Percentiles rank a stretch among this genome's conserved stretches.
Conservation (phyloP, 441 rosid genomes). For the Adansonia rubrostipa region DNA sequence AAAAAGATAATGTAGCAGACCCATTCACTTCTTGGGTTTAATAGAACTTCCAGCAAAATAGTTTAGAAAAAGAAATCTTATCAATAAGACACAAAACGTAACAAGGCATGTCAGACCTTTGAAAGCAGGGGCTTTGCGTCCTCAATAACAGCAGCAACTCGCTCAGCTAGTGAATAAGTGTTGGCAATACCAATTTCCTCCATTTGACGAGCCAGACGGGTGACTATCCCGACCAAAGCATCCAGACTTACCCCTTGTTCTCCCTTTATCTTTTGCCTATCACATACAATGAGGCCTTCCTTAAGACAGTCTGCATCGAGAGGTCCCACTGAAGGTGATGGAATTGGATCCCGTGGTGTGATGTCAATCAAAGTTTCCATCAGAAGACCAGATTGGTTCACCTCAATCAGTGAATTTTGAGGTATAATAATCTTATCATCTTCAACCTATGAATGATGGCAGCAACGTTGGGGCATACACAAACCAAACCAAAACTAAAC, state of each 20-base stretch:
- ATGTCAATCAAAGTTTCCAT: slow-evolving; percentile 96
- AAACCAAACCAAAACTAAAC: slow-evolving; percentile 20
- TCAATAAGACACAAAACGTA: slow-evolving; percentile 16
- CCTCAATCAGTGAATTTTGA: slow-evolving; percentile 80
- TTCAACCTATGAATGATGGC: slow-evolving; percentile 61
- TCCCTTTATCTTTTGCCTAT: slow-evolving; percentile 86
- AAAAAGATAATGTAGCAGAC: neutral
- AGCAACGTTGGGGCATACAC: slow-evolving; percentile 6
- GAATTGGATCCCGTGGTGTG: slow-evolving; percentile 86
- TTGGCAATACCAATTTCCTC: slow-evolving; percentile 81
- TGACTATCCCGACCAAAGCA: slow-evolving; percentile 82
- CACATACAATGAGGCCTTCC: slow-evolving; percentile 89
- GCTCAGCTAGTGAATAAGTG: slow-evolving; percentile 69
- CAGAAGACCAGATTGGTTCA: slow-evolving; percentile 95
- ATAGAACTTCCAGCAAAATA: neutral
- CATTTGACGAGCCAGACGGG: slow-evolving; percentile 86
- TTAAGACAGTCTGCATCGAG: slow-evolving; percentile 67
- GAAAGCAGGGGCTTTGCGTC: slow-evolving; percentile 85
- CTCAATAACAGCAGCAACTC: slow-evolving; percentile 77
- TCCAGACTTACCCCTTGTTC: slow-evolving; percentile 91
- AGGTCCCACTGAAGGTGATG: slow-evolving; percentile 81
- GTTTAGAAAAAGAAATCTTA: neutral
- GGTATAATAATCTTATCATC: slow-evolving; percentile 93
- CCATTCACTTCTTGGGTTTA: neutral
- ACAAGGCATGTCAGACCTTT: slow-evolving; percentile 66